These are phyloP conservation scores for Pholiota microspora DNA, from an alignment of 768 basidiomycete species.

Conservation along the genomic window DNA sequence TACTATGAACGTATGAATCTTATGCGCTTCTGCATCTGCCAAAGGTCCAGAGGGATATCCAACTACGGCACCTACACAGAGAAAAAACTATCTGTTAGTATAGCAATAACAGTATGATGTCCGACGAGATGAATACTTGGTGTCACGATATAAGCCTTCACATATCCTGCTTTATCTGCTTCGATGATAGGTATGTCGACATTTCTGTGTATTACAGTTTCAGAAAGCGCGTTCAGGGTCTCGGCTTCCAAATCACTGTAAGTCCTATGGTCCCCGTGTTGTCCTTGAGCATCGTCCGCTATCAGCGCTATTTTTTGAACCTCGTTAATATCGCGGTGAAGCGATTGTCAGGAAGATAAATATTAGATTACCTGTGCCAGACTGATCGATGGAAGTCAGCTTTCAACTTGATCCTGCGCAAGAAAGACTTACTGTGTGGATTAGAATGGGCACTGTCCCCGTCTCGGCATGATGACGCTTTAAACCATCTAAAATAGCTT, in stretches of 20 bases:
- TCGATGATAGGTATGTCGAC: conserved; percentile 17
- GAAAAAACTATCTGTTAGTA: no score
- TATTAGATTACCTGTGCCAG: no score
- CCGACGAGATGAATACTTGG: conserved; percentile 9
- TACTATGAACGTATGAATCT: conserved; percentile 25
- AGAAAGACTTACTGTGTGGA: no score
- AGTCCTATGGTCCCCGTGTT: conserved; percentile 15
- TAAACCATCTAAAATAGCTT: no score
- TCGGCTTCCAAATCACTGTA: conserved; percentile 20
- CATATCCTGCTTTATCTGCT: conserved; percentile 21
- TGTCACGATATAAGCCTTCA: conserved; percentile 17
- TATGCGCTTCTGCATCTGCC: conserved; percentile 26
- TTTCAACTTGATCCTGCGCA: no score
- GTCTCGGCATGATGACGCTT: no score
- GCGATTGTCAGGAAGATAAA: no score
- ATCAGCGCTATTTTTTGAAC: conserved; percentile 11
- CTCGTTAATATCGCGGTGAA: no score
- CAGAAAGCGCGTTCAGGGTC: conserved; percentile 18
- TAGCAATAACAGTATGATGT: no score
- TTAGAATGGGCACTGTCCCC: no score
- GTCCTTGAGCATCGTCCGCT: conserved; percentile 17
- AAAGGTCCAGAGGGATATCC: conserved; percentile 23
- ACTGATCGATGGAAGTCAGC: no score
- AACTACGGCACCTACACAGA: conserved; percentile 20
- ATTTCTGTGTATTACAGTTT: conserved; percentile 14